phyloP scores from a whole-genome alignment of 169 alveolate genomes.

The Cytauxzoon felis region DNA sequence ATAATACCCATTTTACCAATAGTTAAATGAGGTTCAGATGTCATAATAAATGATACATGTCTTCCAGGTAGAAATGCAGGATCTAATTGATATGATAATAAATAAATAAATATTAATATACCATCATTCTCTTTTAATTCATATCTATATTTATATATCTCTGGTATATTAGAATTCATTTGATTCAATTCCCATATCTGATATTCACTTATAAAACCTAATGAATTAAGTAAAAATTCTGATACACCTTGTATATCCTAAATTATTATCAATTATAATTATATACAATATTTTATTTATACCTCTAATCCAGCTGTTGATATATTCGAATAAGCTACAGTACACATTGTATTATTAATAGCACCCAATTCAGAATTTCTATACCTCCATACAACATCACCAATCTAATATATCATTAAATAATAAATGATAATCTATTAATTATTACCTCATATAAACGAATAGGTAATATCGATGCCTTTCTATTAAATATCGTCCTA shows the following conservation, averaged over 20 bases:
- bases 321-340: slow-evolving; percentile 58
- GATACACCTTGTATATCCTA: slow-evolving; percentile 83
- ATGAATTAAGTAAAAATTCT: slow-evolving; percentile 76
- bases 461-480: slow-evolving; percentile 85
- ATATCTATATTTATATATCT: slow-evolving; percentile 36
- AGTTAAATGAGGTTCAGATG: slow-evolving; percentile 22
- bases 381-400: slow-evolving; percentile 46
- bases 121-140: slow-evolving; percentile 60
- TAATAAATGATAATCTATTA: neutral
- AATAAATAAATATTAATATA: slow-evolving; percentile 9
- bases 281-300: neutral
- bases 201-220: slow-evolving; percentile 73
- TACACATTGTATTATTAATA: slow-evolving; percentile 34
- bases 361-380: slow-evolving; percentile 47
- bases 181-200: slow-evolving; percentile 64
- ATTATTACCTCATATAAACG: slow-evolving; percentile 85
- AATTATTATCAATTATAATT: neutral
- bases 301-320: slow-evolving; percentile 77
- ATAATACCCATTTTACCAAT: slow-evolving; percentile 90
- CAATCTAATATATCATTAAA: slow-evolving; percentile 8
- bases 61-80: slow-evolving; percentile 80
- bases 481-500: slow-evolving; percentile 83
- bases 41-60: slow-evolving; percentile 60
- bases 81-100: slow-evolving; percentile 4
- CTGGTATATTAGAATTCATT: slow-evolving; percentile 68